These are phyloP conservation scores for Hymenoscyphus repandus DNA, from an alignment of 2,329 filamentous ascomycete species.

Conservation along the genomic window DNA sequence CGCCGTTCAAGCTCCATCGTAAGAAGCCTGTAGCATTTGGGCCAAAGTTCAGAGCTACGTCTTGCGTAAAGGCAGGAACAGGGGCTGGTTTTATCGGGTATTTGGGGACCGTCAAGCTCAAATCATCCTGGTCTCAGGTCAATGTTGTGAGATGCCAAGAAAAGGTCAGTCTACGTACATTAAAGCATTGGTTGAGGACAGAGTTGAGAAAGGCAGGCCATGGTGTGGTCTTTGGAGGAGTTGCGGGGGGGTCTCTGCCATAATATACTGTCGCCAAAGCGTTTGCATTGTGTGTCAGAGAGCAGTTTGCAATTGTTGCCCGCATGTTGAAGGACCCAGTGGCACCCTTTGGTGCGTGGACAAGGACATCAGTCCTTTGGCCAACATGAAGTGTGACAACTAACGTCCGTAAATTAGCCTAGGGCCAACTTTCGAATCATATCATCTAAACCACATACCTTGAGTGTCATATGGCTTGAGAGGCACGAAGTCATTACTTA, in stretches of 20 bases:
- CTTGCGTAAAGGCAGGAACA: conserved; percentile 15
- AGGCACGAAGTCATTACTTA: conserved; percentile 59
- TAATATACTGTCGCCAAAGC: conserved; percentile 37
- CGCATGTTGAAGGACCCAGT: conserved; percentile 48
- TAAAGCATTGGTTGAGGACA: too few relatives aligned
- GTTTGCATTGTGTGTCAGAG: conserved; percentile 40
- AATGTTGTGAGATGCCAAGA: too few relatives aligned
- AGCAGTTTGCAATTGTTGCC: conserved; percentile 43
- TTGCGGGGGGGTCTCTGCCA: background rate
- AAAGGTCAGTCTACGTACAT: too few relatives aligned
- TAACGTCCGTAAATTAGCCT: background rate
- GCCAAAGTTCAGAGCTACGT: conserved; percentile 36
- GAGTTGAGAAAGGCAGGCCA: too few relatives aligned
- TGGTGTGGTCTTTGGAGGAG: background rate
- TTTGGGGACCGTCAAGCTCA: conserved; percentile 18
- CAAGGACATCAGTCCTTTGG: conserved; percentile 40
- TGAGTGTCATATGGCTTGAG: conserved; percentile 14
- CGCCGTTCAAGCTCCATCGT: conserved; percentile 3
- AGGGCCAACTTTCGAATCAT: background rate
- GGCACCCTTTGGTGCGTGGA: conserved; percentile 35
- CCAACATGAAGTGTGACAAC: conserved; percentile 54
- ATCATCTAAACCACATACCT: conserved; percentile 1
- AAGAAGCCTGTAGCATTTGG: conserved; percentile 40
- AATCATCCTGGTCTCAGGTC: conserved; percentile 16
- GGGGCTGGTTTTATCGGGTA: conserved; percentile 19